Base-by-base conservation (phyloP, 2,329 filamentous ascomycete genomes). In the Coleophoma eucalyptorum region DNA sequence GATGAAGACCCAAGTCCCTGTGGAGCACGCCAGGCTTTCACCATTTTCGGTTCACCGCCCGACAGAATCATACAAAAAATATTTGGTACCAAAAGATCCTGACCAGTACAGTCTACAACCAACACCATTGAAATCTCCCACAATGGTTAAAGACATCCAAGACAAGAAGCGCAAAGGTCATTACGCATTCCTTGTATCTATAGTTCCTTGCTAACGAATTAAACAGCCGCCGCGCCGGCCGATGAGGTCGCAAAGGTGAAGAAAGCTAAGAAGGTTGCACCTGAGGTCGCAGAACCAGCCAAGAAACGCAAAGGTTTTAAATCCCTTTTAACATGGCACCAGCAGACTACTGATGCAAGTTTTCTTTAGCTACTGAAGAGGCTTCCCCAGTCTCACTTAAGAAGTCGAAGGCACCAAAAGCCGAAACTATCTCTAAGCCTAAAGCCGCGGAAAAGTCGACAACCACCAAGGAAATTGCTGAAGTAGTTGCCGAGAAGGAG, bases 141-240 rank as follows among this genome's bases (percentile, higher is more conserved):
- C 62, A 68, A 82, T 82, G 79, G 77, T 76, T 49, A 72, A 73
- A 56, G 77, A 77, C 61, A 69, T 70, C 57, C 78, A 77, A 59
- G 69, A 69, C 38, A 81, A 77, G 64, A 81, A 81, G 74, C 74
- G 76, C 67, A 79, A 79, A 62, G 72, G 76, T 76, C 65, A 49
- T 58, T 55, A 56, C 3, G 12, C 38, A 50, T 50, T 34, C 5
- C 19, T 16, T 40, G 2, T 31, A 15, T 13, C 10, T 32, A 18
- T 16, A 15, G 48, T 34, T 38, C 45, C 21, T 35, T 54, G 15
- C 50, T 58, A 48, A 55, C 53, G 54, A 53, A 57, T 45, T 43
- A 42, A 26, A 51, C 60, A 67, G 67, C 68, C 59, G 67, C 70
- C 32, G 62, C 67, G 47, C 65, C 66, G 41, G 61, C 65, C 44